Evolutionary conservation across 2,329 filamentous ascomycete species (phyloP).

Genomic region (Aspergillus costaricaensis): DNA sequence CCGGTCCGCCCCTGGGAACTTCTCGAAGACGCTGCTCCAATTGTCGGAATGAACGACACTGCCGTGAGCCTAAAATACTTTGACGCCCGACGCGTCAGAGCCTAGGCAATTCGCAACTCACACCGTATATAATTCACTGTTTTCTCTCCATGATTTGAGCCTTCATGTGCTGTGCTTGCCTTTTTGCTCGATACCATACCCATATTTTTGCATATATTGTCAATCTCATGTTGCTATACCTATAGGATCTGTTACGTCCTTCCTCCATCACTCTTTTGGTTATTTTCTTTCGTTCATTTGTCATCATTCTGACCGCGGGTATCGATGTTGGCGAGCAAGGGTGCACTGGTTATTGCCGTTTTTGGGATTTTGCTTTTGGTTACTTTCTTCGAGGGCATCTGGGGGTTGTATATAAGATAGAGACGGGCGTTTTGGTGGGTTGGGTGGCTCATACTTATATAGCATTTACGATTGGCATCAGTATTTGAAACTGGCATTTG

Average conservation of each 20-base stretch:
- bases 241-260: neutral
- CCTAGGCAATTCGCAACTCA: neutral
- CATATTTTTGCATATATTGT: slow-evolving; percentile 19
- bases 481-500: slow-evolving; percentile 9
- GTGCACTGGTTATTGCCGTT: neutral
- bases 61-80: slow-evolving; percentile 47
- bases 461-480: slow-evolving; percentile 13
- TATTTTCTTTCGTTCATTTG: neutral
- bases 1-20: slow-evolving; percentile 47
- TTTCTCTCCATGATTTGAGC: neutral
- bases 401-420: slow-evolving; percentile 16
- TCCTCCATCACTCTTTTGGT: neutral
- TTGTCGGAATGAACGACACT: slow-evolving; percentile 48
- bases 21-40: slow-evolving; percentile 48
- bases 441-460: neutral
- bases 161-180: slow-evolving; percentile 1
- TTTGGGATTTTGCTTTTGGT: neutral
- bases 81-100: slow-evolving; percentile 40
- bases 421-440: slow-evolving; percentile 15
- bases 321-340: neutral
- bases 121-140: neutral
- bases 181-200: slow-evolving; percentile 9
- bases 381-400: neutral
- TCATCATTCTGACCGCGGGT: neutral
- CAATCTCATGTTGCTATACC: neutral